These are phyloP conservation scores for Macrotyloma uniflorum DNA, from an alignment of 306 rosid genomes.

Conservation along the genomic window DNA sequence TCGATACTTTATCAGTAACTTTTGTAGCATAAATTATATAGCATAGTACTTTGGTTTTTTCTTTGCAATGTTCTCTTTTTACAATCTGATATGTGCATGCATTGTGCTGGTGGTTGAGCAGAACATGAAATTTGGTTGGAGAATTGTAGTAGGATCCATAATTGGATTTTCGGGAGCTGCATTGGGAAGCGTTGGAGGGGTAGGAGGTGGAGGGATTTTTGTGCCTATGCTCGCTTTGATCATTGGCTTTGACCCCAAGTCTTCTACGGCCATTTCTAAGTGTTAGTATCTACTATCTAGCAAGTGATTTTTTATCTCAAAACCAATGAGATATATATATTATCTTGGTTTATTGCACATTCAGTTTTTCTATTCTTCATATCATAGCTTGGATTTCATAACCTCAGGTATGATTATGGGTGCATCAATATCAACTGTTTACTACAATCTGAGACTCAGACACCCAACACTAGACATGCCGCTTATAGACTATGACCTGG, in stretches of 20 bases:
- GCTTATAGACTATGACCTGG: conserved; percentile 78
- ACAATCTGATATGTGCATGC: conserved; percentile 32
- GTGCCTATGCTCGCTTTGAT: conserved; percentile 86
- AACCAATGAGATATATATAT: not conserved
- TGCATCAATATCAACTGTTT: conserved; percentile 79
- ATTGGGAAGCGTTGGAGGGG: conserved; percentile 89
- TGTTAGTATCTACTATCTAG: conserved; percentile 50
- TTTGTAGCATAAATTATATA: not conserved
- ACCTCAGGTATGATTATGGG: conserved; percentile 82
- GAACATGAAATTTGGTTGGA: conserved; percentile 84
- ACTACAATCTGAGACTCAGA: conserved; percentile 73
- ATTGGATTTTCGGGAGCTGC: conserved; percentile 91
- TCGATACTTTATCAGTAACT: not conserved
- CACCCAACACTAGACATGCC: conserved; percentile 84
- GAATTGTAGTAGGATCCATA: conserved; percentile 66
- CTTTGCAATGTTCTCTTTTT: not conserved
- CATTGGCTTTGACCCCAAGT: conserved; percentile 82
- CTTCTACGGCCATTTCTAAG: conserved; percentile 86
- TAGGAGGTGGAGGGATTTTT: conserved; percentile 91
- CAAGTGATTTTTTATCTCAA: not conserved
- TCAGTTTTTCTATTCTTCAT: not conserved
- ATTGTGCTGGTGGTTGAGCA: conserved; percentile 28
- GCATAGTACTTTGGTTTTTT: not conserved
- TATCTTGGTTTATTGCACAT: not conserved
- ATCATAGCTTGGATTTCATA: conserved; percentile 6